phyloP scores from a whole-genome alignment of 768 basidiomycete genomes.

The Hydnomerulius pinastri region DNA sequence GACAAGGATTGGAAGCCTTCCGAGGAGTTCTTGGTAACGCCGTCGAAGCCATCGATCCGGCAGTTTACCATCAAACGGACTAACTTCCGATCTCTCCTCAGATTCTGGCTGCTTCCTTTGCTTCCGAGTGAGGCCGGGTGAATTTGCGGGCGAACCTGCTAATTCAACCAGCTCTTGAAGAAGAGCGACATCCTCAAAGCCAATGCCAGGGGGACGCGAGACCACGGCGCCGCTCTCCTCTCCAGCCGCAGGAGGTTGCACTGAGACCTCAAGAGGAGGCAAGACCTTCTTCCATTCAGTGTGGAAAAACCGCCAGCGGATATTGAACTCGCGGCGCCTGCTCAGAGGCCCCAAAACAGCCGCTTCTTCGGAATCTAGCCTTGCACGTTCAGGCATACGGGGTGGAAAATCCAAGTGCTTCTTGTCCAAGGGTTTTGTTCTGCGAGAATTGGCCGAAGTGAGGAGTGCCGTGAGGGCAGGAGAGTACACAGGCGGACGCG shows the following conservation, averaged over 20 bases:
- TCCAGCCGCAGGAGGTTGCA: conserved; percentile 16
- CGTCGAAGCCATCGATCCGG: conserved; percentile 40
- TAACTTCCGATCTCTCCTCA: conserved; percentile 1
- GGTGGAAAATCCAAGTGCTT: conserved; percentile 51
- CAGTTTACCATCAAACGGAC: conserved; percentile 18
- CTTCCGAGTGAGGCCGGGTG: conserved; percentile 34
- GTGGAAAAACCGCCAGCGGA: conserved; percentile 65
- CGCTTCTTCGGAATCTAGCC: conserved; percentile 60
- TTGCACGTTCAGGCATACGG: conserved; percentile 55
- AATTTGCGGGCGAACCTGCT: conserved; percentile 36
- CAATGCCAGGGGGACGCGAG: conserved; percentile 34
- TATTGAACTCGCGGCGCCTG: conserved; percentile 74
- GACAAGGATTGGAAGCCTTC: conserved; percentile 56
- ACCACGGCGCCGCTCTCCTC: conserved; percentile 12
- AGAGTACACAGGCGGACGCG: conserved; percentile 67
- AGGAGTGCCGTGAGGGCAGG: conserved; percentile 63
- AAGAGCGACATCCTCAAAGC: conserved; percentile 44
- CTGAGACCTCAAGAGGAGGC: conserved; percentile 60
- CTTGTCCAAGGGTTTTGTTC: conserved; percentile 44
- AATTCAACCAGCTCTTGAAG: conserved; percentile 49
- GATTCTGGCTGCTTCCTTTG: conserved; percentile 3
- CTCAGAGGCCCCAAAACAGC: conserved; percentile 63
- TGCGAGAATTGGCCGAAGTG: conserved; percentile 49
- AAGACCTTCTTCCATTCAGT: conserved; percentile 53
- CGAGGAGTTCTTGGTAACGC: conserved; percentile 62